phyloP scores from a whole-genome alignment of 1,284 basidiomycete genomes.

The Trichosporon faecale region DNA sequence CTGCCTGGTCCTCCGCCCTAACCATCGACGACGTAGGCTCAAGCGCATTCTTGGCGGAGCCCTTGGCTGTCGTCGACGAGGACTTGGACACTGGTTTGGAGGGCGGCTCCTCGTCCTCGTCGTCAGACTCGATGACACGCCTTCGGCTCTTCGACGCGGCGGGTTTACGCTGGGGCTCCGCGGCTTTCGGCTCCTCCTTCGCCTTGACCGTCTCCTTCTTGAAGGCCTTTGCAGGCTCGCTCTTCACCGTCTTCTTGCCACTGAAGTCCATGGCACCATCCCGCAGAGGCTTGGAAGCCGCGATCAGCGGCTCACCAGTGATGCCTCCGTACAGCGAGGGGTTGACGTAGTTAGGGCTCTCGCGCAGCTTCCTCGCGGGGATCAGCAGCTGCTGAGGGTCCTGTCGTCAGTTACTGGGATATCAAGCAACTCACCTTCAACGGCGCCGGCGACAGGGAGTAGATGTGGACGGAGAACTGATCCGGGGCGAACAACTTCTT shows the following conservation, averaged over 20 bases:
- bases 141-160: slow-evolving; percentile 28
- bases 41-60: slow-evolving; percentile 16
- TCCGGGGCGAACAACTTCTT: slow-evolving; percentile 36
- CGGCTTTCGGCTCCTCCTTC: slow-evolving; percentile 6
- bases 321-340: slow-evolving; percentile 39
- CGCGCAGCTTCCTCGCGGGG: slow-evolving; percentile 28
- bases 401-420: slow-evolving; percentile 26
- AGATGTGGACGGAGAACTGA: slow-evolving; percentile 39
- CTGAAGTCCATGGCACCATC: slow-evolving; percentile 33
- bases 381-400: slow-evolving; percentile 42
- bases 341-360: slow-evolving; percentile 29
- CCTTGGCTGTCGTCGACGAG: not conserved
- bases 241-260: slow-evolving; percentile 23
- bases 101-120: slow-evolving; percentile 33
- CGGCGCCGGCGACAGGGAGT: slow-evolving; percentile 36
- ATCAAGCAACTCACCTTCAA: slow-evolving; percentile 18
- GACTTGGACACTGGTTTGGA: not conserved
- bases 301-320: slow-evolving; percentile 32
- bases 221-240: slow-evolving; percentile 11
- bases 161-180: not conserved
- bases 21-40: slow-evolving; percentile 41
- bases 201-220: slow-evolving; percentile 5
- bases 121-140: slow-evolving; percentile 37
- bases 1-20: slow-evolving; percentile 40
- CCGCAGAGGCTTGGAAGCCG: slow-evolving; percentile 24